Evolutionary conservation across 495 filamentous ascomycete genomes (phyloP).

Genomic region (Daldinia childiae): DNA sequence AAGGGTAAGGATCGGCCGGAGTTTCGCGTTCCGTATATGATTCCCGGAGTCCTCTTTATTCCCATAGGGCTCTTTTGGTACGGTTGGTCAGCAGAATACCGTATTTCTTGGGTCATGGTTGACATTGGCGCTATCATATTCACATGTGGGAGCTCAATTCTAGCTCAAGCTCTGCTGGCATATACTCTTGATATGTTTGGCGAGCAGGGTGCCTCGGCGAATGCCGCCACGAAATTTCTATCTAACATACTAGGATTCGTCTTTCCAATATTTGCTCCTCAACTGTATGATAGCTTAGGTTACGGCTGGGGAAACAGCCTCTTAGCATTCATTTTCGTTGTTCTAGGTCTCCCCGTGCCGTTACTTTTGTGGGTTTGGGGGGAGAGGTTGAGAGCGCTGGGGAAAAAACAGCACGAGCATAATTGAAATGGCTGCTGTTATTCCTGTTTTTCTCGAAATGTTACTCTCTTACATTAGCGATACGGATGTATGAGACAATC

Average conservation of each 20-base stretch:
- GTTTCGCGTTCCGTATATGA: conserved; percentile 67
- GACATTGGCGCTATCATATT: conserved; percentile 65
- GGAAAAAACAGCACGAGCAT: conserved; percentile 15
- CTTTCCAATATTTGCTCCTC: conserved; percentile 62
- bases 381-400: conserved; percentile 36
- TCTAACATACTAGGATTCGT: conserved; percentile 49
- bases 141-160: conserved; percentile 64
- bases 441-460: neutral
- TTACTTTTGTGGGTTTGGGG: conserved; percentile 53
- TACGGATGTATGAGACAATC: neutral
- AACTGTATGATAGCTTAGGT: conserved; percentile 58
- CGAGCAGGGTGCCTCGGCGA: conserved; percentile 35
- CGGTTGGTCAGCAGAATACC: conserved; percentile 69
- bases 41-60: conserved; percentile 65
- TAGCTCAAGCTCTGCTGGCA: conserved; percentile 72
- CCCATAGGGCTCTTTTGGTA: conserved; percentile 66
- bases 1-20: conserved; percentile 63
- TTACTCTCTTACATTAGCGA: neutral
- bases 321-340: conserved; percentile 59
- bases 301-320: conserved; percentile 63
- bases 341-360: conserved; percentile 53
- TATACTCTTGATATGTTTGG: conserved; percentile 56
- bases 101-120: conserved; percentile 64
- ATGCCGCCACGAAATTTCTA: conserved; percentile 31
- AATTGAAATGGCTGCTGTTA: neutral